Conservation (phyloP, 2,329 filamentous ascomycete species). For the Corynespora cassiicola region DNA sequence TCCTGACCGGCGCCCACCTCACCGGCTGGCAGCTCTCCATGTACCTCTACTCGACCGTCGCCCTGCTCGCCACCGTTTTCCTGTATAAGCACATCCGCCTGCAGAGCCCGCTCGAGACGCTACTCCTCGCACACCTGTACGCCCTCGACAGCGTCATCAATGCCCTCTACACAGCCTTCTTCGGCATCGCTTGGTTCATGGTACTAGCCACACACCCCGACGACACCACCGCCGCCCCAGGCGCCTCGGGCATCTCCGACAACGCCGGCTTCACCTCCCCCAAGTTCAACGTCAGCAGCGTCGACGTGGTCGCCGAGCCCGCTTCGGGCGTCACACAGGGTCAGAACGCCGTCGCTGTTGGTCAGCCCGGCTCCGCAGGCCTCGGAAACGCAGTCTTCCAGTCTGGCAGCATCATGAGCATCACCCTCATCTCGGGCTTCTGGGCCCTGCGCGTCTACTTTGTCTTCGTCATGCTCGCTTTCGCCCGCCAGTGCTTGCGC, state of each 20-base stretch:
- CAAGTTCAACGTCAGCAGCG: constrained; percentile 65
- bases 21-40: constrained; percentile 85
- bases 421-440: constrained; percentile 75
- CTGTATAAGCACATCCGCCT: constrained; percentile 82
- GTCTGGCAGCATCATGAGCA: constrained; percentile 74
- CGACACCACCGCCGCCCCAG: constrained; percentile 42
- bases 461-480: constrained; percentile 81
- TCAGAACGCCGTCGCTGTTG: constrained; percentile 61
- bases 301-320: constrained; percentile 60
- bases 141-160: constrained; percentile 83
- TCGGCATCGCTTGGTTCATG: constrained; percentile 86
- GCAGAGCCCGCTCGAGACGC: constrained; percentile 78
- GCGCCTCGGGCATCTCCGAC: constrained; percentile 64
- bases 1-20: constrained; percentile 85
- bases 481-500: constrained; percentile 77
- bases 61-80: constrained; percentile 71
- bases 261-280: constrained; percentile 71
- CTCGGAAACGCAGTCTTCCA: constrained; percentile 71
- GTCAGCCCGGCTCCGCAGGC: constrained; percentile 46
- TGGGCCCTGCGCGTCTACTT: constrained; percentile 84
- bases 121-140: constrained; percentile 86
- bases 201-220: constrained; percentile 66
- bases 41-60: constrained; percentile 84
- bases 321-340: constrained; percentile 53
- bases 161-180: constrained; percentile 79